Conservation (phyloP, 768 basidiomycete genomes). For the Tricholoma sp. region DNA sequence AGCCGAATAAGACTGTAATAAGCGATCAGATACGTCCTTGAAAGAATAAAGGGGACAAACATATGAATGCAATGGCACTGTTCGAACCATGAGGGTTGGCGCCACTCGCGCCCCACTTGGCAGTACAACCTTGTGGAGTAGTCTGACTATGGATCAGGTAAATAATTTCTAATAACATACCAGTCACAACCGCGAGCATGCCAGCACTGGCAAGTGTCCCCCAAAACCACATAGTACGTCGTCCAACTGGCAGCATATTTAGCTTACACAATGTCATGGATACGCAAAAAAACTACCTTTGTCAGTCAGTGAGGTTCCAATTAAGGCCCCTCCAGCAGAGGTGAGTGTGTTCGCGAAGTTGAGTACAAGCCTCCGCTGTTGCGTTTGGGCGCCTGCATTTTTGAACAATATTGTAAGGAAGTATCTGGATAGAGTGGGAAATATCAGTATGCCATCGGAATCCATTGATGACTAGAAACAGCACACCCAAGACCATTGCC, state of each 20-base stretch:
- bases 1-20: constrained; percentile 43
- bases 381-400: constrained; percentile 33
- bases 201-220: constrained; percentile 36
- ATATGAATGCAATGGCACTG: constrained; percentile 41
- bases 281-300: constrained; percentile 20
- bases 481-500: constrained; percentile 47
- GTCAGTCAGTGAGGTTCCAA: constrained; percentile 37
- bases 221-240: constrained; percentile 44
- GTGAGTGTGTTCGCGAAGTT: constrained; percentile 40
- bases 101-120: constrained; percentile 31
- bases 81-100: constrained; percentile 36
- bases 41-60: constrained; percentile 18
- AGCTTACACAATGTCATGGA: background rate
- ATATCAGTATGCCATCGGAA: background rate
- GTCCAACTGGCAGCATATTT: constrained; percentile 25
- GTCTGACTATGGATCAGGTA: background rate
- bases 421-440: constrained; percentile 21
- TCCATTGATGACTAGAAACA: background rate
- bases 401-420: constrained; percentile 39
- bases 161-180: constrained; percentile 9
- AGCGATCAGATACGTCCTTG: constrained; percentile 15
- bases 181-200: constrained; percentile 37
- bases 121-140: constrained; percentile 30
- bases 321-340: constrained; percentile 33
- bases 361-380: constrained; percentile 33